phyloP scores from a whole-genome alignment of 1,284 basidiomycete genomes.

The Caloboletus inedulis region DNA sequence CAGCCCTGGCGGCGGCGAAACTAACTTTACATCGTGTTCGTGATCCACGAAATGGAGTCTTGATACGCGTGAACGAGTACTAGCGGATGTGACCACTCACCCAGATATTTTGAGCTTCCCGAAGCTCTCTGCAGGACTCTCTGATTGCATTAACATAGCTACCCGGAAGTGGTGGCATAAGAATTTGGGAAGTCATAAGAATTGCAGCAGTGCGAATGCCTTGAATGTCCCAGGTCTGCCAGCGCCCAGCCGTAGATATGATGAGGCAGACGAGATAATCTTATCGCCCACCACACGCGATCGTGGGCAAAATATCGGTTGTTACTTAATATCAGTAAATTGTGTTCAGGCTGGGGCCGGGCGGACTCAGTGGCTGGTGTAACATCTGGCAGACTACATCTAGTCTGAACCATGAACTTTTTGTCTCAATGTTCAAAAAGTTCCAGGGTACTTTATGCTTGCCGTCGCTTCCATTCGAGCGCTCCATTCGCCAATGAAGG shows the following conservation, averaged over 20 bases:
- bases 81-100: slow-evolving; percentile 31
- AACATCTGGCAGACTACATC: not conserved
- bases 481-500: slow-evolving; percentile 23
- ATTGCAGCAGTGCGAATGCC: not conserved
- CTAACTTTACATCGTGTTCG: not conserved
- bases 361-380: not conserved
- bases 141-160: slow-evolving; percentile 51
- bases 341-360: not conserved
- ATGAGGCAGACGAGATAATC: slow-evolving; percentile 2
- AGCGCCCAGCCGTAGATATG: not conserved
- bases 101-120: slow-evolving; percentile 41
- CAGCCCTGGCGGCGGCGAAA: not conserved
- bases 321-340: not conserved
- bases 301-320: slow-evolving; percentile 2
- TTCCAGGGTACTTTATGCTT: not conserved
- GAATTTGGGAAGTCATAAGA: slow-evolving; percentile 15
- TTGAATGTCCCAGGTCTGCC: not conserved
- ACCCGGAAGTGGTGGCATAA: slow-evolving; percentile 38
- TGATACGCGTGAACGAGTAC: slow-evolving; percentile 1
- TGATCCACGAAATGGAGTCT: not conserved
- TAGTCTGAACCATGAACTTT: slow-evolving; percentile 15
- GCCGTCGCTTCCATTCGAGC: slow-evolving; percentile 15
- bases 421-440: slow-evolving; percentile 14
- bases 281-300: slow-evolving; percentile 27
- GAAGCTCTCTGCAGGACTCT: slow-evolving; percentile 46